phyloP scores from a whole-genome alignment of 106 monocot species.

The Allium cepa region DNA sequence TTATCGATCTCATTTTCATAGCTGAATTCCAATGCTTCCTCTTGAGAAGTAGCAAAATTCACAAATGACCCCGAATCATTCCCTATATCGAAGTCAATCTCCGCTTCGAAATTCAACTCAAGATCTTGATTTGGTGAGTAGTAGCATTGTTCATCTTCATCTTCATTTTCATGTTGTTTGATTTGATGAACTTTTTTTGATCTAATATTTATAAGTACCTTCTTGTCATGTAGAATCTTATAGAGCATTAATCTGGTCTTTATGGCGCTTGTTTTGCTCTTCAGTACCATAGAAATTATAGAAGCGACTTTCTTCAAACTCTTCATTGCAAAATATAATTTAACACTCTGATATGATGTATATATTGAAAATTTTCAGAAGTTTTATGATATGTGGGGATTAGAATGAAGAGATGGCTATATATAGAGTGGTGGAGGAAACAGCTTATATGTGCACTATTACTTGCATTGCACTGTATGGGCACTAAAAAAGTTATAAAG shows the following conservation, averaged over 20 bases:
- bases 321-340: constrained; percentile 6
- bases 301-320: constrained; percentile 34
- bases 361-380: background rate
- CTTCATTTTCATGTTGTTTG: background rate
- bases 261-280: constrained; percentile 42
- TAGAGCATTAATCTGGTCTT: constrained; percentile 46
- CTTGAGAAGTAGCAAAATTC: constrained; percentile 8
- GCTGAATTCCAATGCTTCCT: constrained; percentile 3
- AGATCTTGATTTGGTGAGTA: background rate
- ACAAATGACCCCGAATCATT: constrained; percentile 29
- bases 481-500: constrained; percentile 9
- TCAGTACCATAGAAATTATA: constrained; percentile 24
- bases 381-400: background rate
- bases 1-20: constrained; percentile 46
- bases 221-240: constrained; percentile 45
- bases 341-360: background rate
- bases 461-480: background rate
- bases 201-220: constrained; percentile 33
- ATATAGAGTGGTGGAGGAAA: constrained; percentile 21
- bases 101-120: constrained; percentile 11
- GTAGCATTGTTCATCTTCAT: background rate
- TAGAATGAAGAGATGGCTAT: constrained; percentile 17
- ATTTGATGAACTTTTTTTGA: constrained; percentile 6
- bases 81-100: constrained; percentile 9
- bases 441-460: background rate